Evolutionary conservation across 495 filamentous ascomycete genomes (phyloP).

Genomic region (Aspergillus kassunensis): DNA sequence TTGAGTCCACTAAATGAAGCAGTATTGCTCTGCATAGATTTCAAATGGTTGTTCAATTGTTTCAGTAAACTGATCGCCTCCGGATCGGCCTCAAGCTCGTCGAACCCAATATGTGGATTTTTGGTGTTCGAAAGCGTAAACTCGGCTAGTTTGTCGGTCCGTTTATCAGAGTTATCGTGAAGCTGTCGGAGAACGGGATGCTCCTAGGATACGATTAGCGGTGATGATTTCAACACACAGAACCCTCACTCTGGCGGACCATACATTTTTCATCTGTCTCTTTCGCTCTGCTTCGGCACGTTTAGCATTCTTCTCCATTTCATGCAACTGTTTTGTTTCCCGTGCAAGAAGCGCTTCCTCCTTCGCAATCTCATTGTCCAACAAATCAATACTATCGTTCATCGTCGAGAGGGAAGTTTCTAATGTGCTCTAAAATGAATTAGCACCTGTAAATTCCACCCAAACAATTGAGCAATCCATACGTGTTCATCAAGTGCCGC

Average conservation of each 20-base stretch:
- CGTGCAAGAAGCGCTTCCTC: constrained; percentile 49
- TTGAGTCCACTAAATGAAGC: constrained; percentile 48
- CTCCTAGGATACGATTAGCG: constrained; percentile 27
- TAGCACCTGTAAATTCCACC: not conserved
- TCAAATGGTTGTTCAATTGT: constrained; percentile 52
- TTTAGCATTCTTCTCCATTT: constrained; percentile 53
- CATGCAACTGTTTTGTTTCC: constrained; percentile 46
- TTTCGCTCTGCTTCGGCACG: constrained; percentile 43
- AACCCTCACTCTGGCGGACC: not conserved
- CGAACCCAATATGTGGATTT: constrained; percentile 22
- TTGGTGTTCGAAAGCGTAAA: constrained; percentile 27
- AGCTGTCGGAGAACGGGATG: constrained; percentile 40
- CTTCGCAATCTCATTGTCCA: constrained; percentile 51
- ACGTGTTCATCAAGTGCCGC: constrained; percentile 56
- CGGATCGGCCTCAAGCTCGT: constrained; percentile 40
- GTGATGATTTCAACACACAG: not conserved
- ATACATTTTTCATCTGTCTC: constrained; percentile 44
- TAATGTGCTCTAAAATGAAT: constrained; percentile 37
- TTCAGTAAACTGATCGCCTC: constrained; percentile 32
- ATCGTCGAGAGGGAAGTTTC: constrained; percentile 51
- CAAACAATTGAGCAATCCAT: constrained; percentile 8
- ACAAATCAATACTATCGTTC: constrained; percentile 49
- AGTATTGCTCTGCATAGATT: constrained; percentile 53
- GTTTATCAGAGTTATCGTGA: constrained; percentile 17
- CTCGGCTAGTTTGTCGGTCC: constrained; percentile 18